Evolutionary conservation across 2,329 filamentous ascomycete genomes (phyloP), one percentile per base, ranked within the genome.

Genomic region (Alternaria consortialis): DNA sequence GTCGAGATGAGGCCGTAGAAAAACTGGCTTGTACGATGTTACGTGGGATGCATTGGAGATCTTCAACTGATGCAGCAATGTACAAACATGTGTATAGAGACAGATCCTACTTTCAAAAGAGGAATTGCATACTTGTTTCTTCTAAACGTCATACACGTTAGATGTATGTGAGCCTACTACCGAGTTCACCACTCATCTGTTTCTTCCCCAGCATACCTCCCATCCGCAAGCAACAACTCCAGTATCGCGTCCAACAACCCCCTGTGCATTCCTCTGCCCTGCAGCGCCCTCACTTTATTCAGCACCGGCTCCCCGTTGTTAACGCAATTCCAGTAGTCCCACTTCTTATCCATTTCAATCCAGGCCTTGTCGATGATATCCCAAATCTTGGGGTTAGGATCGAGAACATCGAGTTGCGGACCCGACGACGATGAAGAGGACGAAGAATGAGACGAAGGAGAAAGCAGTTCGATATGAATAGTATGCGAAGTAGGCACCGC

Each of bases 221-320:
- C 66, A 62, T 79, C 77, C 46, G 77, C 77, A 11, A 77, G 51
- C 60, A 79, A 58, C 42, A 77, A 42, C 64, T 79, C 77, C 42
- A 78, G 51, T 15, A 79, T 61, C 5, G 75, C 74, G 65, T 76
- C 74, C 44, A 77, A 48, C 59, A 78, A 56, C 48, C 71, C 70
- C 53, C 65, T 54, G 51, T 72, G 56, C 32, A 78, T 15, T 0
- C 66, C 69, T 46, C 73, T 68, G 12, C 71, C 73, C 48, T 73
- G 68, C 54, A 79, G 44, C 39, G 70, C 70, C 20, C 70, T 53
- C 11, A 78, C 69, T 53, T 74, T 75, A 17, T 70, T 73, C 17
- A 70, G 46, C 23, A 76, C 65, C 1, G 75, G 64, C 56, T 77
- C 70, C 1, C 58, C 43, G 12, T 70, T 71, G 9, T 69, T 72